These are phyloP conservation scores for Cutaneotrichosporon sp. DNA, from an alignment of 1,284 basidiomycete genomes.

Conservation along the genomic window DNA sequence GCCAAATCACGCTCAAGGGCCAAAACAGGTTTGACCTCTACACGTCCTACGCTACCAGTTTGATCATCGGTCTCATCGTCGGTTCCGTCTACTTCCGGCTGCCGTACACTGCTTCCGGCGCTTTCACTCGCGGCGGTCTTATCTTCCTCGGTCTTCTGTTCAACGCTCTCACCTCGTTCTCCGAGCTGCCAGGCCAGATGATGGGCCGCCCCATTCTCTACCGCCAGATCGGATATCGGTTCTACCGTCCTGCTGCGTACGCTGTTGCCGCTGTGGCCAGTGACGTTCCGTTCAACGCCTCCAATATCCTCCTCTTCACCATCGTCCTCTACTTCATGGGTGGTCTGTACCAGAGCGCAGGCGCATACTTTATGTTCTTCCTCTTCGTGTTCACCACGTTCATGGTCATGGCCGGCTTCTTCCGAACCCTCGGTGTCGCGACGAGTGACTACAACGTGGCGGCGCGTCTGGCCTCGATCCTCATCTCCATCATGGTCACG, in stretches of 20 bases:
- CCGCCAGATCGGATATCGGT: constrained; percentile 66
- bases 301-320: constrained; percentile 52
- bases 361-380: constrained; percentile 50
- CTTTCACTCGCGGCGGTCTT: constrained; percentile 80
- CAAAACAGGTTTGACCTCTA: constrained; percentile 78
- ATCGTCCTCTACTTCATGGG: constrained; percentile 51
- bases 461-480: constrained; percentile 52
- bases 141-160: constrained; percentile 72
- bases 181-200: constrained; percentile 55
- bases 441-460: constrained; percentile 52
- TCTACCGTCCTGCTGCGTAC: constrained; percentile 62
- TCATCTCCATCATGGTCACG: constrained; percentile 51
- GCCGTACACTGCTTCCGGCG: constrained; percentile 67
- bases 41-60: constrained; percentile 61
- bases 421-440: constrained; percentile 51
- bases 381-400: constrained; percentile 46
- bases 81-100: constrained; percentile 71
- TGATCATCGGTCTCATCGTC: constrained; percentile 60
- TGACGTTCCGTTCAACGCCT: constrained; percentile 52
- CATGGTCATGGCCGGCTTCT: constrained; percentile 50
- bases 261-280: constrained; percentile 45
- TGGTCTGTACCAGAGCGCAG: constrained; percentile 48
- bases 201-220: constrained; percentile 65
- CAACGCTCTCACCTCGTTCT: constrained; percentile 52
- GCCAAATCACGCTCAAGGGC: constrained; percentile 67